A percentile compares a stretch with the other conserved stretches of the same genome.
phyloP scores from a whole-genome alignment of 768 basidiomycete species.

The Pulveroboletus sp. region DNA sequence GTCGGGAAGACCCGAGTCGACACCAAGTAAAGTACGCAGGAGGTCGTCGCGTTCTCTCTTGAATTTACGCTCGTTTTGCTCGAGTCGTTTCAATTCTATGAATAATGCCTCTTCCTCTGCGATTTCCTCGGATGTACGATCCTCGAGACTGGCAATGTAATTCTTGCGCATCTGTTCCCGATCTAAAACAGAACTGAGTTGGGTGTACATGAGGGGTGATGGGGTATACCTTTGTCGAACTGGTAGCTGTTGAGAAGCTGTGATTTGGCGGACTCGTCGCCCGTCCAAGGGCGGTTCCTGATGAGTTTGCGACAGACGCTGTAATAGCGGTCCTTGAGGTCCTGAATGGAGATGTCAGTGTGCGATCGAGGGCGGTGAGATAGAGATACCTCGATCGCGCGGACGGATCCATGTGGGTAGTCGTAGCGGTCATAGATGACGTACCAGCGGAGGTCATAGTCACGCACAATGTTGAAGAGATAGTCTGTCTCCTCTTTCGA shows the following conservation, averaged over 20 bases:
- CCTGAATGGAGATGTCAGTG: constrained; percentile 36
- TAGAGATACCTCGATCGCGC: constrained; percentile 65
- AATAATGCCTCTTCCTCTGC: constrained; percentile 95
- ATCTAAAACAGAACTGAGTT: constrained; percentile 41
- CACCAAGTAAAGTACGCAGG: constrained; percentile 76
- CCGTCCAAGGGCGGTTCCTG: constrained; percentile 78
- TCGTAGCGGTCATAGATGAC: constrained; percentile 90
- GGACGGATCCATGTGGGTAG: constrained; percentile 49
- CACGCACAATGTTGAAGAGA: constrained; percentile 73
- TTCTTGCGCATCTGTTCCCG: constrained; percentile 86
- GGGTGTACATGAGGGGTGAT: background rate
- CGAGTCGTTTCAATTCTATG: constrained; percentile 90
- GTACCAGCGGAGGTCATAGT: constrained; percentile 88
- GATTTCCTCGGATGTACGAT: constrained; percentile 84
- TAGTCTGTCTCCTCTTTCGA: constrained; percentile 93
- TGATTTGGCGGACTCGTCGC: constrained; percentile 72
- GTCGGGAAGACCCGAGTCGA: constrained; percentile 83
- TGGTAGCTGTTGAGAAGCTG: constrained; percentile 67
- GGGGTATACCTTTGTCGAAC: constrained; percentile 78
- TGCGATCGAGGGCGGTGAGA: background rate
- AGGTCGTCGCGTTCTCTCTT: constrained; percentile 87
- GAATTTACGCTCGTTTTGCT: constrained; percentile 88
- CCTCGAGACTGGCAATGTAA: constrained; percentile 84
- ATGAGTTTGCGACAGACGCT: constrained; percentile 87
- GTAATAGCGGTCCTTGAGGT: constrained; percentile 93